Evolutionary conservation across 1,284 basidiomycete genomes (phyloP).

Genomic region (Phylloboletellus chloephorus): DNA sequence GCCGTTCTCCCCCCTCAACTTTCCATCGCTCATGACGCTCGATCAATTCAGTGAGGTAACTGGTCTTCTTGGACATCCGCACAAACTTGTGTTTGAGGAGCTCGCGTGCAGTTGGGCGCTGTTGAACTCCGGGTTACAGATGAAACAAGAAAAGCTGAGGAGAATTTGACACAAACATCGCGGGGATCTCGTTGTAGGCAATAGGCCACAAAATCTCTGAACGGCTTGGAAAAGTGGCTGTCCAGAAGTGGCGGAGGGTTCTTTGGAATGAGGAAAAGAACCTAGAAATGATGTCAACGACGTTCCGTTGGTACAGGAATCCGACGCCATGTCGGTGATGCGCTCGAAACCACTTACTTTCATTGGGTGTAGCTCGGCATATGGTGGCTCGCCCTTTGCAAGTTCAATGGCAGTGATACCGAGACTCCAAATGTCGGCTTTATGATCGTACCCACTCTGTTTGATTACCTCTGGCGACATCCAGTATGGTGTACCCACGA

Average conservation of each 20-base stretch:
- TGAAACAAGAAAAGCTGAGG: constrained; percentile 1
- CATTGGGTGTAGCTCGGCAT: constrained; percentile 98
- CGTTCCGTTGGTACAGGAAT: not conserved
- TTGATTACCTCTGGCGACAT: constrained; percentile 99
- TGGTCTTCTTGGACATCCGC: constrained; percentile 89
- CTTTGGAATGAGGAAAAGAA: constrained; percentile 96
- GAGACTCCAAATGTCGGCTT: constrained; percentile 96
- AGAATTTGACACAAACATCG: constrained; percentile 51
- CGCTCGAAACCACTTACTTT: constrained; percentile 55
- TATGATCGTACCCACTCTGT: constrained; percentile 98
- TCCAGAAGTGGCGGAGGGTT: constrained; percentile 91
- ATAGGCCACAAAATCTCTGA: constrained; percentile 89
- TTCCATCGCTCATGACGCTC: constrained; percentile 93
- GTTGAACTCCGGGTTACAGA: constrained; percentile 18
- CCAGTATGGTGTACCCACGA: constrained; percentile 97
- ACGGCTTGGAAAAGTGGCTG: constrained; percentile 83
- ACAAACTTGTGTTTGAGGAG: constrained; percentile 96
- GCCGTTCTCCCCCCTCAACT: constrained; percentile 78
- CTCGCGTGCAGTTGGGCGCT: constrained; percentile 93
- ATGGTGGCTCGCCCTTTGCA: constrained; percentile 95
- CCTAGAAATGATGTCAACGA: constrained; percentile 41
- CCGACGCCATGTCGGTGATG: not conserved
- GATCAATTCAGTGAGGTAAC: constrained; percentile 90
- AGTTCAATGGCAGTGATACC: constrained; percentile 98
- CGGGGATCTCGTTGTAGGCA: constrained; percentile 94